Evolutionary conservation across 306 rosid species (phyloP).

Genomic region (Castanopsis chinensis): DNA sequence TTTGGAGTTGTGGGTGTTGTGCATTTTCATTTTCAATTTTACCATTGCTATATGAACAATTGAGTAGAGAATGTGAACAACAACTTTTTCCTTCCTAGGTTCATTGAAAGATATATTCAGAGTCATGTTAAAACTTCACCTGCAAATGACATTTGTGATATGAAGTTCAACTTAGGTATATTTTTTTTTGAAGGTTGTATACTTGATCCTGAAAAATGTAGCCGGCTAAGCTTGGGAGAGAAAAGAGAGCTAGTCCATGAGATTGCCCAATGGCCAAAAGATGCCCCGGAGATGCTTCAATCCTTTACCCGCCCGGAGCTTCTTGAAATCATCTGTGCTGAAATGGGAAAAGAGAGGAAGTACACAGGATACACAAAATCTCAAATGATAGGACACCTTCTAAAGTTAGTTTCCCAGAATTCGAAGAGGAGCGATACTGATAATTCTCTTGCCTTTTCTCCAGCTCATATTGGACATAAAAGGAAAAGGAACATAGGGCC

Average conservation of each 20-base stretch:
- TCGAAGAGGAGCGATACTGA: conserved; percentile 34
- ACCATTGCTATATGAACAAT: background rate
- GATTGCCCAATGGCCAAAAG: conserved; percentile 60
- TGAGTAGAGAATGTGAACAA: background rate
- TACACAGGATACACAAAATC: conserved; percentile 76
- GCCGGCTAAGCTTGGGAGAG: conserved; percentile 61
- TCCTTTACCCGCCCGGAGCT: conserved; percentile 81
- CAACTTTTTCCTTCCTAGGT: background rate
- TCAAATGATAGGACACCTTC: conserved; percentile 75
- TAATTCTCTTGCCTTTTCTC: conserved; percentile 28
- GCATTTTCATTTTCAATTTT: no score
- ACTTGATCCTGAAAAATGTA: conserved; percentile 58
- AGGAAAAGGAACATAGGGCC: conserved; percentile 45
- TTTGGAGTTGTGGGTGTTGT: background rate
- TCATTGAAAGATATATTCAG: background rate
- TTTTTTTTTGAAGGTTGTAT: conserved; percentile 40
- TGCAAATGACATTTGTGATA: background rate
- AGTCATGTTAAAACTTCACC: background rate
- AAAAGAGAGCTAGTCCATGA: conserved; percentile 66
- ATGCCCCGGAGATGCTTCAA: conserved; percentile 63
- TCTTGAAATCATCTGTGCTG: conserved; percentile 78
- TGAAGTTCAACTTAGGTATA: background rate
- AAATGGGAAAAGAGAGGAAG: conserved; percentile 89
- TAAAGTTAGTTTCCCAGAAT: conserved; percentile 60
- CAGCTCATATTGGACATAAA: conserved; percentile 47